A percentile compares a stretch with the other conserved stretches of the same genome.
Conservation (phyloP, 2,329 filamentous ascomycete genomes). For the Epichloe scottii region DNA sequence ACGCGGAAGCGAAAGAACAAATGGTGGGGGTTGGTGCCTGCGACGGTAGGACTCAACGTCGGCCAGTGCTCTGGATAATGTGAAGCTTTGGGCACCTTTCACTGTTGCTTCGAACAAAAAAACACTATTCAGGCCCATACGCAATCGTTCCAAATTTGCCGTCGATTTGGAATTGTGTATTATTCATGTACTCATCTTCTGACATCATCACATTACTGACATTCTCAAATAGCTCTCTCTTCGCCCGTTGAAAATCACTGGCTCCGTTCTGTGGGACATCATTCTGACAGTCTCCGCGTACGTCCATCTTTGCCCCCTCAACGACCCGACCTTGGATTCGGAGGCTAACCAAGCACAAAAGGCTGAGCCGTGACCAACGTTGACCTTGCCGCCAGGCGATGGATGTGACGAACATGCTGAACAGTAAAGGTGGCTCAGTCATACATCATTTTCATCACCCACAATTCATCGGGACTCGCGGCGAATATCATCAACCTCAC, state of each 20-base stretch:
- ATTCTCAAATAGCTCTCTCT: not conserved
- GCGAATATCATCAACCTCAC: slow-evolving; percentile 20
- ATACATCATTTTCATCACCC: slow-evolving; percentile 12
- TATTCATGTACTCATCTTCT: not conserved
- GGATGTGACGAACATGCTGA: slow-evolving; percentile 41
- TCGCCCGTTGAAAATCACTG: not conserved
- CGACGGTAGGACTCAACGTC: not conserved
- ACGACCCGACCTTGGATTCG: not conserved
- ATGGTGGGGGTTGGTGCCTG: not conserved
- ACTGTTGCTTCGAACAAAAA: not conserved
- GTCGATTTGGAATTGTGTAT: not conserved
- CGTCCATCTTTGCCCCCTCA: not conserved
- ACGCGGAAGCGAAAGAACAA: slow-evolving; percentile 1
- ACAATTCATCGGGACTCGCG: slow-evolving; percentile 19
- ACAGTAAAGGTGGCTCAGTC: slow-evolving; percentile 31
- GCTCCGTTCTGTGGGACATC: slow-evolving; percentile 14
- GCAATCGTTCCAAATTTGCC: not conserved
- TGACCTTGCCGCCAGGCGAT: slow-evolving; percentile 35
- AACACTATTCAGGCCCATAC: not conserved
- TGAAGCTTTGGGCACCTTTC: not conserved
- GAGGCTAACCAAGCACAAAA: slow-evolving; percentile 7
- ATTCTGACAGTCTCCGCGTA: slow-evolving; percentile 8
- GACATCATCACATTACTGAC: slow-evolving; percentile 1
- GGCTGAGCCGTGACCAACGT: slow-evolving; percentile 28
- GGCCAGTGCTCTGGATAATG: slow-evolving; percentile 1